Percentiles rank a stretch among this genome's conserved stretches.
These are phyloP conservation scores for Wilcoxina mikolae DNA, from an alignment of 495 filamentous ascomycete species.

Conservation along the genomic window DNA sequence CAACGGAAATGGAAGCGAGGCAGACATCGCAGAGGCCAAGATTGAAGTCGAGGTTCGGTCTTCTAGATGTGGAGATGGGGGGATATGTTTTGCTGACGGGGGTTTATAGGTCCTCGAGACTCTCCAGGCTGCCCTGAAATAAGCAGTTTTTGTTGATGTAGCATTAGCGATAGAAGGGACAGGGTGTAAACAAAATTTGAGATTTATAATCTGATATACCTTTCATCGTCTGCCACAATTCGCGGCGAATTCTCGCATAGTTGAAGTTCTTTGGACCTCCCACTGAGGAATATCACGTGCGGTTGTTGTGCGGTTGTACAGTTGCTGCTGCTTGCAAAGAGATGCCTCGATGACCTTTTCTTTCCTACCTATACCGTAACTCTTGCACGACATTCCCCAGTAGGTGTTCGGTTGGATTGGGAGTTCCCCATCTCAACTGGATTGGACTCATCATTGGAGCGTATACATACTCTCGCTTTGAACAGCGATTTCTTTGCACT, in stretches of 20 bases:
- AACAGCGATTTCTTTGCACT: not conserved
- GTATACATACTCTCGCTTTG: not conserved
- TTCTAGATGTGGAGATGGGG: not conserved
- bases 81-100: slow-evolving; percentile 3
- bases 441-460: not conserved
- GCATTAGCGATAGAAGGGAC: slow-evolving; percentile 8
- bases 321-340: too few relatives aligned
- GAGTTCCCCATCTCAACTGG: not conserved
- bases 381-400: too few relatives aligned
- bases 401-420: too few relatives aligned
- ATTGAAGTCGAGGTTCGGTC: slow-evolving; percentile 83
- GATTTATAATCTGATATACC: not conserved
- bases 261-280: too few relatives aligned
- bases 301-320: too few relatives aligned
- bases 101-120: slow-evolving; percentile 52
- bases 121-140: slow-evolving; percentile 57
- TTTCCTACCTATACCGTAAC: too few relatives aligned
- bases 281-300: too few relatives aligned
- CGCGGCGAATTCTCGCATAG: too few relatives aligned
- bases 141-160: slow-evolving; percentile 5
- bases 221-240: too few relatives aligned
- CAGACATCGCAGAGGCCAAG: slow-evolving; percentile 95
- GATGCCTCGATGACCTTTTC: too few relatives aligned
- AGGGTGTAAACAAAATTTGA: slow-evolving; percentile 4
- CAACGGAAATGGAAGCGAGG: slow-evolving; percentile 78